phyloP scores from a whole-genome alignment of 495 filamentous ascomycete genomes.

The Neurospora sp. region DNA sequence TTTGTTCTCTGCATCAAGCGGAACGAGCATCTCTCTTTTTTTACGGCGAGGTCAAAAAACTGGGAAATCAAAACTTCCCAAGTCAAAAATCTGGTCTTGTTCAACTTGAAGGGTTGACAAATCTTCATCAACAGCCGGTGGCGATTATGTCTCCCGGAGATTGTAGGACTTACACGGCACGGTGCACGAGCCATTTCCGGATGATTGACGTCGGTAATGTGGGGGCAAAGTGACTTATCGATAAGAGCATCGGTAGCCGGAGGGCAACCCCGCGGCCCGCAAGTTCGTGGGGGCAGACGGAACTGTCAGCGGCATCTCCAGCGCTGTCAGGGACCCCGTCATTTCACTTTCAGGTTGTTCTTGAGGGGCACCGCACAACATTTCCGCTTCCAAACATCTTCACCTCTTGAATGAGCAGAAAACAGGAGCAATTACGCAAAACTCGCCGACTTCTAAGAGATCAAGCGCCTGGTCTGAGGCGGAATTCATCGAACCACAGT shows the following conservation, averaged over 20 bases:
- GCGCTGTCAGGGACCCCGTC: background rate
- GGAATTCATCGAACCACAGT: background rate
- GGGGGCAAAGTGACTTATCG: background rate
- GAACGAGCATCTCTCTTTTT: background rate
- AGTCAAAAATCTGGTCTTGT: background rate
- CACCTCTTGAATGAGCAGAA: background rate
- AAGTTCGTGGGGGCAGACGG: background rate
- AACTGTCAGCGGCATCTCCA: background rate
- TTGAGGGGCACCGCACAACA: background rate
- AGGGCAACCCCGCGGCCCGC: background rate
- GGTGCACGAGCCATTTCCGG: background rate
- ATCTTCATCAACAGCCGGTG: background rate
- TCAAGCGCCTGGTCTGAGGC: background rate
- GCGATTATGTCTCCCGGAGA: background rate
- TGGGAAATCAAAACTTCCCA: background rate
- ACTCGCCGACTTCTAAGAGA: background rate
- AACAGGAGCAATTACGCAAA: background rate
- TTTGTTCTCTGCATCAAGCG: slow-evolving; percentile 1
- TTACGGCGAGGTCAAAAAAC: background rate
- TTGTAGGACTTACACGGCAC: background rate
- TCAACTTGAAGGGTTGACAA: background rate
- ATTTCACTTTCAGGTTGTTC: background rate
- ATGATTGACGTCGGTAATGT: background rate
- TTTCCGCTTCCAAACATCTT: background rate
- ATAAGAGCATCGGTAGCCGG: background rate